phyloP scores from a whole-genome alignment of 768 basidiomycete species.

The Suillus variegatus region DNA sequence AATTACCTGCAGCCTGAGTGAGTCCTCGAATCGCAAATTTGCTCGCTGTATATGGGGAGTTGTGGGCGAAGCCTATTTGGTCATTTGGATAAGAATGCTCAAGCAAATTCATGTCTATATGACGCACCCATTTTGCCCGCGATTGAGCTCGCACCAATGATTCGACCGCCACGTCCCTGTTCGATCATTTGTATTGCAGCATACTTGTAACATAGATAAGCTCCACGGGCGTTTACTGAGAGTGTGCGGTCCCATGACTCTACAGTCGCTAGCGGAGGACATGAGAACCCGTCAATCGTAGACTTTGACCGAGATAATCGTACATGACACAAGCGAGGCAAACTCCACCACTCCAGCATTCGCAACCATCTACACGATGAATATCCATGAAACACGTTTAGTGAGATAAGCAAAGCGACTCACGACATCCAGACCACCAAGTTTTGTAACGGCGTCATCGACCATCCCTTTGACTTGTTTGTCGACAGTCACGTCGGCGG shows the following conservation, averaged over 20 bases:
- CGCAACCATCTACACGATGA: slow-evolving; percentile 24
- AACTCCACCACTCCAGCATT: slow-evolving; percentile 22
- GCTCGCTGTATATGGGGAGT: slow-evolving; percentile 34
- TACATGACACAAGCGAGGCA: slow-evolving; percentile 15
- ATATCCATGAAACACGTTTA: background rate
- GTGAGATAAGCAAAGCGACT: slow-evolving; percentile 6
- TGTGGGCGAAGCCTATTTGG: background rate
- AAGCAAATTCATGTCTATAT: background rate
- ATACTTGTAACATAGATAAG: slow-evolving; percentile 64
- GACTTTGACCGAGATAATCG: background rate
- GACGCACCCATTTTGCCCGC: slow-evolving; percentile 15
- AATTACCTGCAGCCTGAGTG: slow-evolving; percentile 40
- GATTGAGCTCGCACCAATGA: slow-evolving; percentile 44
- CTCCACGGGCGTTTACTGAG: slow-evolving; percentile 56
- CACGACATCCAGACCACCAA: slow-evolving; percentile 17
- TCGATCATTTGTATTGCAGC: slow-evolving; percentile 62
- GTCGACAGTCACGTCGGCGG: slow-evolving; percentile 11
- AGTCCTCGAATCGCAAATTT: slow-evolving; percentile 45
- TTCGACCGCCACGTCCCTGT: slow-evolving; percentile 53
- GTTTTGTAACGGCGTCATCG: slow-evolving; percentile 5
- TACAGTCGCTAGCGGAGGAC: slow-evolving; percentile 27
- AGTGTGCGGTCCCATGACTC: slow-evolving; percentile 44
- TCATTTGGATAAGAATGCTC: background rate
- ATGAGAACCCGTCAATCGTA: background rate
- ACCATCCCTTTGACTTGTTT: slow-evolving; percentile 18